Evolutionary conservation across 2,329 filamentous ascomycete genomes (phyloP).

Genomic region (Tolypocladium sp.): DNA sequence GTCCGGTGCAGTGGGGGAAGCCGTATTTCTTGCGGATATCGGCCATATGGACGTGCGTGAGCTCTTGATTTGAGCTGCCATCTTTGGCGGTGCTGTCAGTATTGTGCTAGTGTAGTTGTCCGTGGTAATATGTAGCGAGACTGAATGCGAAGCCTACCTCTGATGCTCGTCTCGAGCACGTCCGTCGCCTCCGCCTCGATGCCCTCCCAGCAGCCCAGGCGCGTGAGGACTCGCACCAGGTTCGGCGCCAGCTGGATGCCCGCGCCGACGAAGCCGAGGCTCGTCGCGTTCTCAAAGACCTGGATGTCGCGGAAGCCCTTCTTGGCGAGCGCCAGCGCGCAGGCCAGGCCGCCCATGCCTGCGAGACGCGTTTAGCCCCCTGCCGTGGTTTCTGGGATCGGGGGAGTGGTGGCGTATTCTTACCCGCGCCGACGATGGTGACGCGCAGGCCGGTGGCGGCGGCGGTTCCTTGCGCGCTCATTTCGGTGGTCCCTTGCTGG

Average conservation of each 20-base stretch:
- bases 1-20: constrained; percentile 73
- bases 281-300: constrained; percentile 64
- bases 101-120: background rate
- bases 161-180: constrained; percentile 62
- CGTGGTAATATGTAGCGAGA: background rate
- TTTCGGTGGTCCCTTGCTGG: background rate
- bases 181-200: constrained; percentile 65
- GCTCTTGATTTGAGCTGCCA: constrained; percentile 57
- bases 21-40: constrained; percentile 61
- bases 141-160: constrained; percentile 33
- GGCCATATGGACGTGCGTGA: constrained; percentile 60
- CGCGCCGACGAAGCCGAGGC: constrained; percentile 57
- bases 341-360: constrained; percentile 74
- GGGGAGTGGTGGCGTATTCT: background rate
- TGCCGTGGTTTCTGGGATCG: background rate
- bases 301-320: constrained; percentile 66
- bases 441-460: background rate
- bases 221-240: constrained; percentile 67
- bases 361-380: background rate
- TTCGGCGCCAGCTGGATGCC: constrained; percentile 80
- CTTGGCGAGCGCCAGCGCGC: constrained; percentile 64
- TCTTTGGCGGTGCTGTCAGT: constrained; percentile 28
- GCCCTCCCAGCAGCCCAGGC: constrained; percentile 62
- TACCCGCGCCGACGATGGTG: constrained; percentile 45
- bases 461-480: background rate